Evolutionary conservation across 768 basidiomycete genomes (phyloP).

Genomic region (Asterophora lycoperdoides): DNA sequence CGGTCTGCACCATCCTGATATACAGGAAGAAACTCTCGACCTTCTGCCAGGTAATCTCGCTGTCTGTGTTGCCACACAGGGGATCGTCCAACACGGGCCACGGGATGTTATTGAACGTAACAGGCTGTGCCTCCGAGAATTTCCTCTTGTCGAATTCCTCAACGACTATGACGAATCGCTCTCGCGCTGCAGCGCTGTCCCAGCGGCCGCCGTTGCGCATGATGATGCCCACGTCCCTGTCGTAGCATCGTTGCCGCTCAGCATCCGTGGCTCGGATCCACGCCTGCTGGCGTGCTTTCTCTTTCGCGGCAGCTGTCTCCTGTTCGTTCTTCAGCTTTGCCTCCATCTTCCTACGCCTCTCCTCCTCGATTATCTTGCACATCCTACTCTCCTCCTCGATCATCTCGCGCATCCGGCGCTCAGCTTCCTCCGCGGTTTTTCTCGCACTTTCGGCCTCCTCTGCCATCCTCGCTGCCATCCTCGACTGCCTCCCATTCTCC

Average conservation of each 20-base stretch:
- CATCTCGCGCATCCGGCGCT: no score
- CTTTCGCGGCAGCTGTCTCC: background rate
- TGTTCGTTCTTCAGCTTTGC: background rate
- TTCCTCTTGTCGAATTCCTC: constrained; percentile 14
- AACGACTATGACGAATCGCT: constrained; percentile 6
- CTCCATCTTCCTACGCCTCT: background rate
- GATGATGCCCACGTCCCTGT: constrained; percentile 3
- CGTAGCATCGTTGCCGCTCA: constrained; percentile 9
- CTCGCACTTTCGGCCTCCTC: constrained; percentile 3
- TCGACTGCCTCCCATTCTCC: background rate
- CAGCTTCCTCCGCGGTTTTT: constrained; percentile 3
- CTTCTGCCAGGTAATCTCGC: constrained; percentile 35
- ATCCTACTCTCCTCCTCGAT: constrained; percentile 9
- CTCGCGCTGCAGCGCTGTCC: background rate
- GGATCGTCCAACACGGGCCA: constrained; percentile 6
- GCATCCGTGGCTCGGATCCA: constrained; percentile 9
- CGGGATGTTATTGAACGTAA: background rate
- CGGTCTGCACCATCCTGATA: constrained; percentile 33
- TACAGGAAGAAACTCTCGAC: constrained; percentile 52
- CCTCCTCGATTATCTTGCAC: no score
- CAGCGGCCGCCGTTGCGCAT: constrained; percentile 2
- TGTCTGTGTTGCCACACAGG: background rate
- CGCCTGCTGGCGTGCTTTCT: constrained; percentile 1
- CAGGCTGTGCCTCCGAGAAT: constrained; percentile 17
- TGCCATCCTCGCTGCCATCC: background rate